These are phyloP conservation scores for Schizochytrium sp. DNA, from an alignment of 108 stramenopile species.

Conservation along the genomic window DNA sequence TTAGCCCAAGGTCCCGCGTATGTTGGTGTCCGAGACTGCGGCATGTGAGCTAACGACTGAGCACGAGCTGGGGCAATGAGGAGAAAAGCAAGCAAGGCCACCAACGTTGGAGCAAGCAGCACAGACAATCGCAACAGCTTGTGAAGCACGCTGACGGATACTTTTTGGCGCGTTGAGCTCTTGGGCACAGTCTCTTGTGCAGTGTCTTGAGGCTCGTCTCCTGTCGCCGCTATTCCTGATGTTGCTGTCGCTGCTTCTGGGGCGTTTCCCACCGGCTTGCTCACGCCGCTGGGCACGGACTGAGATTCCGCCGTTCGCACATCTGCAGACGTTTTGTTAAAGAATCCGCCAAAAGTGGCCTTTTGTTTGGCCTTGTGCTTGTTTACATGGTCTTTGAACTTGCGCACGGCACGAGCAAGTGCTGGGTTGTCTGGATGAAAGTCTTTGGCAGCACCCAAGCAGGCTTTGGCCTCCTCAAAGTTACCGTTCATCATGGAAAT, in stretches of 20 bases:
- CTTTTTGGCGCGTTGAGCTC: no score
- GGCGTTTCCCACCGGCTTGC: not conserved
- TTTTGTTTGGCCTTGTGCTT: not conserved
- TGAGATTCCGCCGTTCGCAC: no score
- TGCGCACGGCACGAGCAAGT: not conserved
- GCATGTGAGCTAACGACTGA: not conserved
- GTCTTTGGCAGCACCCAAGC: not conserved
- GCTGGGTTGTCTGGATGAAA: not conserved
- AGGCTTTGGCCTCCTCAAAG: not conserved
- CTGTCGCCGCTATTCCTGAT: not conserved
- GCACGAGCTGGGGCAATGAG: not conserved
- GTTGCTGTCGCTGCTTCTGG: not conserved
- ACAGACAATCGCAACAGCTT: not conserved
- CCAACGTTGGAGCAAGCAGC: not conserved
- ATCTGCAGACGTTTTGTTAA: not conserved
- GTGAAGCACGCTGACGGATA: no score
- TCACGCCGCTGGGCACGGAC: no score
- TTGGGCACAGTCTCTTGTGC: no score
- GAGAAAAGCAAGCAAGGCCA: not conserved
- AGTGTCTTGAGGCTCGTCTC: not conserved
- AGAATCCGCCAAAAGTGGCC: not conserved
- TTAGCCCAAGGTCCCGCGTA: not conserved
- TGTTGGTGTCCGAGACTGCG: not conserved
- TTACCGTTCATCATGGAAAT: not conserved
- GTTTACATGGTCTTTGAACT: not conserved